These are phyloP conservation scores for Mycena epipterygia DNA, from an alignment of 768 basidiomycete species.

Conservation along the genomic window DNA sequence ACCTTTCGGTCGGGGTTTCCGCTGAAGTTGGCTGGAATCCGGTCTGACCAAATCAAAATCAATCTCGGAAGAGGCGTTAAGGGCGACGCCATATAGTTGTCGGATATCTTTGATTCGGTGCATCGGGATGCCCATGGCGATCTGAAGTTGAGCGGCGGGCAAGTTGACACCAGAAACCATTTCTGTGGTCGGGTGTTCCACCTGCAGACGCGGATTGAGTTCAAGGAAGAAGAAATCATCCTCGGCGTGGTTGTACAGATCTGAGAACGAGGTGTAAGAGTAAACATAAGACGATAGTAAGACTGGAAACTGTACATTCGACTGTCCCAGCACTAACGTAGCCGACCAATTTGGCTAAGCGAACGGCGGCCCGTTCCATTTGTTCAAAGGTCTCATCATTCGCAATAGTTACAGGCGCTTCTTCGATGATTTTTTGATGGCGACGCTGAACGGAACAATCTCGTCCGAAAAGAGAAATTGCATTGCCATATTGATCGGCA, in stretches of 20 bases:
- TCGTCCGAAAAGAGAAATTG: constrained; percentile 98
- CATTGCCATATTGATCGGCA: constrained; percentile 99
- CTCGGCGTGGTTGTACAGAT: constrained; percentile 94
- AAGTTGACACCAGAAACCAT: constrained; percentile 99
- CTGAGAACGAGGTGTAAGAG: constrained; percentile 53
- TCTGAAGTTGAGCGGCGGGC: constrained; percentile 95
- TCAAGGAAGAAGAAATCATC: constrained; percentile 98
- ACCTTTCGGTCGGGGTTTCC: constrained; percentile 96
- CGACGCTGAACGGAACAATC: constrained; percentile 99
- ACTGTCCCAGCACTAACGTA: constrained; percentile 99
- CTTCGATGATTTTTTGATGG: constrained; percentile 99
- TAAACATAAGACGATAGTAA: constrained; percentile 17
- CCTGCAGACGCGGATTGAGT: constrained; percentile 98
- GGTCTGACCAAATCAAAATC: constrained; percentile 97
- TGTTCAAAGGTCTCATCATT: constrained; percentile 91
- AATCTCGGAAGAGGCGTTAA: constrained; percentile 90
- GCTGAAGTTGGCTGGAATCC: constrained; percentile 88
- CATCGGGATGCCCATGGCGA: constrained; percentile 98
- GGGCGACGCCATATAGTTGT: constrained; percentile 94
- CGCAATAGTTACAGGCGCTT: constrained; percentile 98
- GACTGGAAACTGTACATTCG: constrained; percentile 75
- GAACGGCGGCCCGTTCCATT: constrained; percentile 99
- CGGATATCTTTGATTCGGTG: constrained; percentile 97
- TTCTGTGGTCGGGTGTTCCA: constrained; percentile 99
- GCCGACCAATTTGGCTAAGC: constrained; percentile 97